Evolutionary conservation across 2,329 filamentous ascomycete genomes (phyloP).

Genomic region (Diplodia scrobiculata): DNA sequence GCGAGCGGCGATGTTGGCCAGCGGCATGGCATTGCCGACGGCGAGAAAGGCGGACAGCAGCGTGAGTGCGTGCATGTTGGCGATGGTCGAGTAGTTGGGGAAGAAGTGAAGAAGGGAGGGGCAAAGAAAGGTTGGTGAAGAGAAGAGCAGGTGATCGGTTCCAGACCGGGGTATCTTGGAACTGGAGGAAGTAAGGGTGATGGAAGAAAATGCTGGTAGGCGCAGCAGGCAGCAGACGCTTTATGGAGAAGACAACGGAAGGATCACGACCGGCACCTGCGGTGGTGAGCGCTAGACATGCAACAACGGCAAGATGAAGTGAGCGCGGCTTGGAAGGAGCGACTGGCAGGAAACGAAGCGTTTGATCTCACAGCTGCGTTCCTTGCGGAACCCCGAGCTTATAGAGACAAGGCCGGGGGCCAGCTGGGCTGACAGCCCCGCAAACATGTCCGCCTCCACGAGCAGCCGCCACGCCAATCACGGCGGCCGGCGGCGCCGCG

Average conservation of each 20-base stretch:
- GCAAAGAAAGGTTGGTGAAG: neutral
- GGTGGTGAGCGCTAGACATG: slow-evolving; percentile 17
- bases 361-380: neutral
- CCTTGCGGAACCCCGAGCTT: slow-evolving; percentile 11
- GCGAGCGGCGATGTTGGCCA: neutral
- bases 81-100: neutral
- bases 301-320: slow-evolving; percentile 7
- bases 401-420: neutral
- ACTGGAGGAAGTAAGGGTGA: slow-evolving; percentile 10
- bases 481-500: neutral
- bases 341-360: slow-evolving; percentile 13
- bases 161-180: slow-evolving; percentile 22
- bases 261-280: slow-evolving; percentile 1
- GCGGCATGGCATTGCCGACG: slow-evolving; percentile 7
- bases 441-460: neutral
- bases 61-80: slow-evolving; percentile 7
- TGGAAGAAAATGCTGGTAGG: neutral
- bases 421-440: slow-evolving; percentile 8
- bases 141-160: slow-evolving; percentile 1
- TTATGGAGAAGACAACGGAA: neutral
- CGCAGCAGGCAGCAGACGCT: neutral
- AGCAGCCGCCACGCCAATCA: slow-evolving; percentile 2
- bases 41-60: neutral
- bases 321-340: slow-evolving; percentile 5
- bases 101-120: neutral